Evolutionary conservation across 805 yeast genomes (phyloP), one percentile per base, ranked within the genome.

Genomic region (Metschnikowia colocasiae): DNA sequence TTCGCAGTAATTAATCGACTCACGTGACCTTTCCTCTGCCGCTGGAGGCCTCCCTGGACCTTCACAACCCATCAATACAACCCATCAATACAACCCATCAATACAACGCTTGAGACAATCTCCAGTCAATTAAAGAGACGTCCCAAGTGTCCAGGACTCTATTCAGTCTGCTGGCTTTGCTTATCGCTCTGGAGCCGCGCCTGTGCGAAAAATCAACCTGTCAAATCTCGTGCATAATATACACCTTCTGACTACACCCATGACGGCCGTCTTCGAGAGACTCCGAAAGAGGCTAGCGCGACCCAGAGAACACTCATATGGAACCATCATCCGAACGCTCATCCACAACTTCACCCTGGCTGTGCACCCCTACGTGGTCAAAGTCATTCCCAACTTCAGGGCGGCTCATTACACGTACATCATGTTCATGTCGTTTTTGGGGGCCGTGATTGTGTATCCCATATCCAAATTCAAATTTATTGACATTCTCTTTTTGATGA

Each of bases 381-480:
- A 66, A 30, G 48, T 79, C 19, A 59, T 80, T 5, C 84, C 84
- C 15, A 78, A 76, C 52, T 80, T 80, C 59, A 64, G 78, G 30
- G 81, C 80, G 5, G 89, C 83, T 2, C 94, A 85, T 59, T 87
- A 88, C 67, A 73, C 78, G 31, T 92, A 90, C 62, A 81, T 92
- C 53, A 63, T 83, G 0, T 40, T 66, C 18, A 68, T 80, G 75
- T 64, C 79, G 1, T 71, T 94, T 2, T 32, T 90, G 1, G 81
- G 87, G 1, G 88, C 97, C 0, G 76, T 91, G 29, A 58, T 92
- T 45, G 64, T 94, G 33, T 92, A 83, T 58, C 96, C 97, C 0
- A 75, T 76, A n/a, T 75, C 74, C 46, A 83, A 85, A 59, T 60
- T 77, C 32, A 45, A 59, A 7, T 94, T 92, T 62, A 83, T 87